A percentile compares a stretch with the other conserved stretches of the same genome.
phyloP scores from a whole-genome alignment of 345 rosid genomes.

The Tarenaya hassleriana region DNA sequence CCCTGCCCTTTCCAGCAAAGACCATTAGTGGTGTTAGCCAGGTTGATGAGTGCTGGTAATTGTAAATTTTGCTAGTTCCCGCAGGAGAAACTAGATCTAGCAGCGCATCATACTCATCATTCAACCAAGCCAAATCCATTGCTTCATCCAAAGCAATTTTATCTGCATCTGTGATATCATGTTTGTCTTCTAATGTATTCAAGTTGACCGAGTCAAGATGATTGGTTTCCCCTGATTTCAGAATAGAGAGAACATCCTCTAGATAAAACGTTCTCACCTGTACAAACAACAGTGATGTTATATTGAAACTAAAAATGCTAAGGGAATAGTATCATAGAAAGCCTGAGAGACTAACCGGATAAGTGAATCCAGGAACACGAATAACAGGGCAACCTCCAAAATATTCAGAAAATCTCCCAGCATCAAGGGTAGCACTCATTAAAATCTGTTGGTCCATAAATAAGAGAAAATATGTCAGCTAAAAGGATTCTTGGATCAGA shows the following conservation, averaged over 20 bases:
- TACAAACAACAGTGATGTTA: constrained; percentile 26
- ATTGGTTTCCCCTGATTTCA: constrained; percentile 50
- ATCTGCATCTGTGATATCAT: constrained; percentile 56
- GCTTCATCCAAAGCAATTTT: constrained; percentile 74
- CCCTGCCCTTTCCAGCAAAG: constrained; percentile 82
- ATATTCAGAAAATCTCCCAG: constrained; percentile 81
- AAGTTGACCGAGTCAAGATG: constrained; percentile 42
- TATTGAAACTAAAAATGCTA: constrained; percentile 12
- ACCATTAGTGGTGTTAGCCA: constrained; percentile 84
- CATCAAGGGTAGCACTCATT: constrained; percentile 96
- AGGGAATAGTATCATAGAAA: constrained; percentile 1
- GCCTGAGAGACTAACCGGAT: constrained; percentile 53
- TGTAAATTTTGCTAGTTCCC: constrained; percentile 45
- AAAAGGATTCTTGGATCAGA: neutral
- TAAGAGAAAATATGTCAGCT: constrained; percentile 7
- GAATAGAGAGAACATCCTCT: constrained; percentile 76
- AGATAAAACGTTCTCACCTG: constrained; percentile 71
- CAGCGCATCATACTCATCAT: constrained; percentile 75
- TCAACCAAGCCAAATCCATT: constrained; percentile 66
- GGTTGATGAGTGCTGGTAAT: constrained; percentile 67
- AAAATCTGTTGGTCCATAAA: constrained; percentile 44
- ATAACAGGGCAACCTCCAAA: constrained; percentile 95
- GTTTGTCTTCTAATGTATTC: constrained; percentile 29
- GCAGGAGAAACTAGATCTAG: constrained; percentile 60
- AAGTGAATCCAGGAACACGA: constrained; percentile 84